Percentiles rank a stretch among this genome's conserved stretches.
Conservation (phyloP, 2,329 filamentous ascomycete species). For the Clathrospora elynae region DNA sequence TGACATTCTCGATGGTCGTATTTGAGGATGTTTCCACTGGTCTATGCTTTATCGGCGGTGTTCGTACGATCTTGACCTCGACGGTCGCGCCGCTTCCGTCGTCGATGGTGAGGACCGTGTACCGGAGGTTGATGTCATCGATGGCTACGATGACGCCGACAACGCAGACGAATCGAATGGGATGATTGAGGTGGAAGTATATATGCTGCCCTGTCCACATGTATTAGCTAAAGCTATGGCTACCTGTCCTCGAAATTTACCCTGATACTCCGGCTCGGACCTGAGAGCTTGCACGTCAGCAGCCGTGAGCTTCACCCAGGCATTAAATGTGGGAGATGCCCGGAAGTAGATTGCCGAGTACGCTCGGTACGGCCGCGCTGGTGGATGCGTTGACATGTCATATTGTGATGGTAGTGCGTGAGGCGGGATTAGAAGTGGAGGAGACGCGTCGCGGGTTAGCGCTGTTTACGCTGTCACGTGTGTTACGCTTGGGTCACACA, state of each 20-base stretch:
- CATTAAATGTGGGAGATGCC: slow-evolving; percentile 64
- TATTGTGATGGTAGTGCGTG: slow-evolving; percentile 29
- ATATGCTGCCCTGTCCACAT: slow-evolving; percentile 56
- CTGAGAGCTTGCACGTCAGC: slow-evolving; percentile 61
- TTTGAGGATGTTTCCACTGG: slow-evolving; percentile 39
- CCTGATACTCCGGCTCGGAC: slow-evolving; percentile 56
- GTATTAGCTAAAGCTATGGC: neutral
- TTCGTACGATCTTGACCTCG: slow-evolving; percentile 59
- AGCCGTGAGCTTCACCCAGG: slow-evolving; percentile 66
- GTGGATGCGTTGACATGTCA: slow-evolving; percentile 38
- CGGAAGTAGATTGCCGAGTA: slow-evolving; percentile 66
- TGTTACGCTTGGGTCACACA: neutral
- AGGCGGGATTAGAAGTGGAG: slow-evolving; percentile 10
- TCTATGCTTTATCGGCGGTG: slow-evolving; percentile 32
- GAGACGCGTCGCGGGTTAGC: slow-evolving; percentile 24
- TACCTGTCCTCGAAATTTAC: slow-evolving; percentile 39
- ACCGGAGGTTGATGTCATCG: slow-evolving; percentile 48
- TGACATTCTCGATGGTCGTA: slow-evolving; percentile 48
- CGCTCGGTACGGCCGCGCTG: slow-evolving; percentile 41
- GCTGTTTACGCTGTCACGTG: slow-evolving; percentile 18
- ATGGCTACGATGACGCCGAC: slow-evolving; percentile 54
- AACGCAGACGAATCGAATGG: slow-evolving; percentile 55
- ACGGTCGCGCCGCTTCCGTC: slow-evolving; percentile 65
- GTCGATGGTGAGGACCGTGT: slow-evolving; percentile 61
- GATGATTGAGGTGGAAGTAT: slow-evolving; percentile 61